Conservation (phyloP, 345 rosid species). For the Jatropha curcas region DNA sequence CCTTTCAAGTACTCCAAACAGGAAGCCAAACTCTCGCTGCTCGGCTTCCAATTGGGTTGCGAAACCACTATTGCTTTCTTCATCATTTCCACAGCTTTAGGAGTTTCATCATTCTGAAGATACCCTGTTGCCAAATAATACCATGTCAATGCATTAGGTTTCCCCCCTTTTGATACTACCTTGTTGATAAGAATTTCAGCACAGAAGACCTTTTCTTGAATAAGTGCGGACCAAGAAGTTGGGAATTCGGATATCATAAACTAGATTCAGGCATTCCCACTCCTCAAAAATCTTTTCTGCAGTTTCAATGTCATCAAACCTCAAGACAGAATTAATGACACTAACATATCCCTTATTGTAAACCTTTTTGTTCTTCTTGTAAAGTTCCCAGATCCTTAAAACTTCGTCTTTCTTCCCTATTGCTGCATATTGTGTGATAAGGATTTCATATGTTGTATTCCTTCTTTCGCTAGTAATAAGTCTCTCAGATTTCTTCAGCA, state of each 20-base stretch:
- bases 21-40: constrained; percentile 15
- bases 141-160: constrained; percentile 31
- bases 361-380: constrained; percentile 19
- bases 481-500: constrained; percentile 36
- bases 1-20: constrained; percentile 33
- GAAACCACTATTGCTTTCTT: constrained; percentile 29
- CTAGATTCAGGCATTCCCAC: constrained; percentile 33
- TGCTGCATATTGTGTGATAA: constrained; percentile 31
- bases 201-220: constrained; percentile 30
- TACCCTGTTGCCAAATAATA: constrained; percentile 26
- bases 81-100: constrained; percentile 33
- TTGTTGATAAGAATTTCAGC: constrained; percentile 26
- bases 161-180: constrained; percentile 22
- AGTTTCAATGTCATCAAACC: constrained; percentile 43
- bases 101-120: constrained; percentile 21
- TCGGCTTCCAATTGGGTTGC: constrained; percentile 19
- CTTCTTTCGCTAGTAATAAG: constrained; percentile 7
- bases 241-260: constrained; percentile 23
- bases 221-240: constrained; percentile 35
- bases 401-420: constrained; percentile 44
- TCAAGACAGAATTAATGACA: constrained; percentile 31
- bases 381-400: constrained; percentile 41
- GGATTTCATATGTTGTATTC: constrained; percentile 9
- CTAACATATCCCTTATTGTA: constrained; percentile 24
- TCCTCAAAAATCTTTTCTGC: constrained; percentile 42